Evolutionary conservation across 495 filamentous ascomycete genomes (phyloP).

Genomic region (Daldinia vernicosa): DNA sequence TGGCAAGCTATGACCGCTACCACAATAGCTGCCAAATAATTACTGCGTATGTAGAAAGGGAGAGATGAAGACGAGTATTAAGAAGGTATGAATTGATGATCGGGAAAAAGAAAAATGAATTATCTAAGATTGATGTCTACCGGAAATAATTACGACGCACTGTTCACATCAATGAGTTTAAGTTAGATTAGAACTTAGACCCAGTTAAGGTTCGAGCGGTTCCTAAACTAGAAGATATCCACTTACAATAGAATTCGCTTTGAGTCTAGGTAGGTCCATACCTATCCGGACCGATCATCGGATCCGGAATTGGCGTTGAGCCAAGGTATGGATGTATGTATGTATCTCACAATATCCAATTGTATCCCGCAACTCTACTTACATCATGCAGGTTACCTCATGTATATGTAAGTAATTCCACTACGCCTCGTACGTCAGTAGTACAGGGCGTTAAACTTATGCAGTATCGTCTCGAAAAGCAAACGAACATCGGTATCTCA

Average conservation of each 20-base stretch:
- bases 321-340: too few species aligned
- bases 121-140: conserved; percentile 35
- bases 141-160: conserved; percentile 21
- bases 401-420: conserved; percentile 2
- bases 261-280: not conserved
- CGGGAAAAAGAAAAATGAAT: conserved; percentile 16
- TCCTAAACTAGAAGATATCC: conserved; percentile 7
- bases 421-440: not conserved
- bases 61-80: not conserved
- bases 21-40: conserved; percentile 16
- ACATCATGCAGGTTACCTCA: not conserved
- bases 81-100: conserved; percentile 2
- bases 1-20: conserved; percentile 22
- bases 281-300: conserved; percentile 36
- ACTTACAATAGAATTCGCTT: not conserved
- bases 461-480: not conserved
- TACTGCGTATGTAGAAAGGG: conserved; percentile 1
- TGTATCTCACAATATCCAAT: not conserved
- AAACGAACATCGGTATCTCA: not conserved
- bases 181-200: not conserved
- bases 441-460: not conserved
- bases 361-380: not conserved
- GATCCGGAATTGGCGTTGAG: conserved; percentile 24
- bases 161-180: conserved; percentile 21
- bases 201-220: conserved; percentile 21